These are phyloP conservation scores for Fragaria nilgerrensis DNA, from an alignment of 306 rosid genomes.

Conservation along the genomic window DNA sequence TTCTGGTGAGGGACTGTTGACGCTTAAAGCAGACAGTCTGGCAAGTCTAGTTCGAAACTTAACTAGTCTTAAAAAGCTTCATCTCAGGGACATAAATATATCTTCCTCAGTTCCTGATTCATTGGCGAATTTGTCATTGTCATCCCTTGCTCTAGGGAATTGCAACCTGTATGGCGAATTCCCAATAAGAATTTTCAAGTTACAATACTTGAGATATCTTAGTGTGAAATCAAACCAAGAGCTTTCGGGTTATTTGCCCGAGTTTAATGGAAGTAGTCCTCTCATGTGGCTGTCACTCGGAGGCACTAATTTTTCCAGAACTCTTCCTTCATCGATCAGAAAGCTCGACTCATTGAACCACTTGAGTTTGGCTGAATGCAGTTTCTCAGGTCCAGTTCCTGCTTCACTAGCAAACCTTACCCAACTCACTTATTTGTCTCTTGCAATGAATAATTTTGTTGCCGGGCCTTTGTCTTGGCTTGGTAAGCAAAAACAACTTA, in stretches of 20 bases:
- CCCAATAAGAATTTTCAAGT: conserved; percentile 4
- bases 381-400: conserved; percentile 8
- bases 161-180: conserved; percentile 1
- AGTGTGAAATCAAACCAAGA: background rate
- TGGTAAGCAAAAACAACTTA: background rate
- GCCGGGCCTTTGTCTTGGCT: background rate
- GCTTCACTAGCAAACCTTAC: background rate
- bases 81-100: background rate
- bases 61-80: too few relatives aligned
- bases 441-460: background rate
- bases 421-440: background rate
- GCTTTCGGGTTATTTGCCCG: conserved; percentile 5
- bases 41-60: too few relatives aligned
- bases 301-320: background rate
- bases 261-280: background rate
- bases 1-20: background rate
- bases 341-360: background rate
- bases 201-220: background rate
- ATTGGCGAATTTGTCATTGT: background rate
- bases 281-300: background rate
- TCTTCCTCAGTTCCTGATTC: background rate
- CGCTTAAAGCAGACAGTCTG: too few relatives aligned
- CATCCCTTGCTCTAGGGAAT: background rate
- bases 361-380: background rate
- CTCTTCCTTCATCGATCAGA: background rate